Conservation (phyloP, 495 filamentous ascomycete species). For the Daldinia caldariorum region DNA sequence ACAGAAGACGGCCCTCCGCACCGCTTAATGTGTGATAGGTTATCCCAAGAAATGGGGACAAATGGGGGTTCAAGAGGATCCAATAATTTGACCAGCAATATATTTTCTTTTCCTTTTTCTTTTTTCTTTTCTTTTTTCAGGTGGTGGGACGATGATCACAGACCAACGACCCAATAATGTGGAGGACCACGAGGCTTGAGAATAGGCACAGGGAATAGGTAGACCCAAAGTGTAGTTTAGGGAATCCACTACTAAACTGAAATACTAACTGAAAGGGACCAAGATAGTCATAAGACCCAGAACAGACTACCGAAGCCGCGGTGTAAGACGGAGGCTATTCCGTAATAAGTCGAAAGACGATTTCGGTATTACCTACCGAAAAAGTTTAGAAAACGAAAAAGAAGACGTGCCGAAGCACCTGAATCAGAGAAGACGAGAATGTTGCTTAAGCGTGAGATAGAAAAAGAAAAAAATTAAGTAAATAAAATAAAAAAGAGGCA, state of each 20-base stretch:
- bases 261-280: not conserved
- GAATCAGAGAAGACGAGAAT: not conserved
- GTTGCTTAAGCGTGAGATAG: not conserved
- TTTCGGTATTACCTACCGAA: slow-evolving; percentile 4
- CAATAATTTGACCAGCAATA: slow-evolving; percentile 36
- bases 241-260: too few species aligned
- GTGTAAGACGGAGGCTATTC: slow-evolving; percentile 17
- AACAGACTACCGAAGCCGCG: slow-evolving; percentile 12
- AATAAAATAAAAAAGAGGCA: slow-evolving; percentile 8
- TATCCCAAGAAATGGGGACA: slow-evolving; percentile 38
- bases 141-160: slow-evolving; percentile 40
- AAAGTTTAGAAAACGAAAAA: not conserved
- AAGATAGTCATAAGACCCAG: slow-evolving; percentile 13
- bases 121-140: slow-evolving; percentile 21
- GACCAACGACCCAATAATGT: slow-evolving; percentile 26
- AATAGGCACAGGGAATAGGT: slow-evolving; percentile 15
- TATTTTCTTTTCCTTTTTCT: slow-evolving; percentile 5
- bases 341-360: not conserved
- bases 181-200: slow-evolving; percentile 33
- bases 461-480: too few species aligned
- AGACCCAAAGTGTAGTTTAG: slow-evolving; percentile 6
- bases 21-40: slow-evolving; percentile 22
- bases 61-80: slow-evolving; percentile 33
- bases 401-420: slow-evolving; percentile 8
- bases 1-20: slow-evolving; percentile 12